Conservation (phyloP, 2,329 filamentous ascomycete species). For the Magnaporthiopsis incrustans region DNA sequence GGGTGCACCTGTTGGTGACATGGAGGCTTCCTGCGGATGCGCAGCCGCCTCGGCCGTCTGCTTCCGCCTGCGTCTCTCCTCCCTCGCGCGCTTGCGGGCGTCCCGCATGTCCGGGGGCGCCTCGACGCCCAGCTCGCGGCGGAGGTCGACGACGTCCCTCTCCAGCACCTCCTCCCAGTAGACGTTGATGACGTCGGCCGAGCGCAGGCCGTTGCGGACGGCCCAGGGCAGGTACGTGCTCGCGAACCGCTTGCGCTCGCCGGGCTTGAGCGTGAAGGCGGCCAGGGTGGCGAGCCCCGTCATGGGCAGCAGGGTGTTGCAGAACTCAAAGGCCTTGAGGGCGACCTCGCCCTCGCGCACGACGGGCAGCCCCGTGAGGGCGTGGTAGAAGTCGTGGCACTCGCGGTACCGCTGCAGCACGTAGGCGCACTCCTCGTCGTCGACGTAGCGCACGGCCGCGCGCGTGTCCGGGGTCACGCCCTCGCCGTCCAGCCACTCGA, state of each 20-base stretch:
- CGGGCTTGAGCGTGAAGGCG: slow-evolving; percentile 75
- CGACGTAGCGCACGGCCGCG: slow-evolving; percentile 75
- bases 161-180: slow-evolving; percentile 96
- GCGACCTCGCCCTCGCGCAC: slow-evolving; percentile 94
- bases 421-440: slow-evolving; percentile 92
- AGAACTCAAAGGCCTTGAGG: slow-evolving; percentile 96
- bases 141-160: slow-evolving; percentile 69
- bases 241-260: slow-evolving; percentile 70
- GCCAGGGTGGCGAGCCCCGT: slow-evolving; percentile 80
- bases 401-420: slow-evolving; percentile 98
- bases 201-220: slow-evolving; percentile 66
- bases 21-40: background rate
- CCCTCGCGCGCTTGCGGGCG: slow-evolving; percentile 62
- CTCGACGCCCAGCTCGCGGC: slow-evolving; percentile 73
- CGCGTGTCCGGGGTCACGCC: slow-evolving; percentile 89
- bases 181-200: slow-evolving; percentile 82
- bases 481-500: slow-evolving; percentile 86
- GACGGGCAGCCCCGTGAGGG: slow-evolving; percentile 80
- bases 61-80: slow-evolving; percentile 59
- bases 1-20: background rate
- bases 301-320: slow-evolving; percentile 92
- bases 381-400: slow-evolving; percentile 97
- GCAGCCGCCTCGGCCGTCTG: background rate
- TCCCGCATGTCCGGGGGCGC: slow-evolving; percentile 77
- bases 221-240: slow-evolving; percentile 84